Conservation (phyloP, 2,329 filamentous ascomycete species). For the Cladosporium phlei region DNA sequence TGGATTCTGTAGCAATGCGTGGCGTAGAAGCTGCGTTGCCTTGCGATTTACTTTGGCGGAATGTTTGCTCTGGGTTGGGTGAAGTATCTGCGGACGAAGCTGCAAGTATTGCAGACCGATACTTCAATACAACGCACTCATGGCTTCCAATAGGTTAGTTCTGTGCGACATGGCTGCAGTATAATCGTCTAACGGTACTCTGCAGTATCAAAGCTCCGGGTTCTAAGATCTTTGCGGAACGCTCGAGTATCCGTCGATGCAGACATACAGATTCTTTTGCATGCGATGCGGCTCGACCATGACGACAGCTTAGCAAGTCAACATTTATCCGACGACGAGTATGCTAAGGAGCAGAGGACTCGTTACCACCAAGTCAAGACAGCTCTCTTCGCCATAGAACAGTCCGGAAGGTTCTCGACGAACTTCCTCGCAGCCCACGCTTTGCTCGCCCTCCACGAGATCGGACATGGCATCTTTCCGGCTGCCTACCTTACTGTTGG, state of each 20-base stretch:
- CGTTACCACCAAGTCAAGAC: constrained; percentile 14
- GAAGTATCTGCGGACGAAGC: constrained; percentile 5
- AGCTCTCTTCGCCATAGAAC: constrained; percentile 17
- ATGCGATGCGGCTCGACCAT: constrained; percentile 16
- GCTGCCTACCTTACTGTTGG: constrained; percentile 17
- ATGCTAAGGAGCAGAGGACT: neutral
- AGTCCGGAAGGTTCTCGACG: constrained; percentile 14
- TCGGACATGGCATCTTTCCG: constrained; percentile 19
- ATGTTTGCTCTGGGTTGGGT: constrained; percentile 4
- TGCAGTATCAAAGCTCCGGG: constrained; percentile 4
- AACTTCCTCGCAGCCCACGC: constrained; percentile 18
- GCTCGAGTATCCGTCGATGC: neutral
- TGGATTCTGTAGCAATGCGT: constrained; percentile 18
- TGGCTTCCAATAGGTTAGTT: constrained; percentile 15
- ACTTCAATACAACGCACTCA: constrained; percentile 14
- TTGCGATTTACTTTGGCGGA: constrained; percentile 9
- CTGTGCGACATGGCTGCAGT: neutral
- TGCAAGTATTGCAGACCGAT: constrained; percentile 3
- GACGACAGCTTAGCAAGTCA: neutral
- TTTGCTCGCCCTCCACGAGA: constrained; percentile 18
- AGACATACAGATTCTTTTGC: constrained; percentile 3
- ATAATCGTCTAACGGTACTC: neutral
- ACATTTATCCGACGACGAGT: constrained; percentile 1
- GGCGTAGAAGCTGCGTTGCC: constrained; percentile 5
- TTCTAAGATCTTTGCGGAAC: constrained; percentile 7